These are phyloP conservation scores for Haplographium delicatum DNA, from an alignment of 495 filamentous ascomycete genomes.

Conservation along the genomic window DNA sequence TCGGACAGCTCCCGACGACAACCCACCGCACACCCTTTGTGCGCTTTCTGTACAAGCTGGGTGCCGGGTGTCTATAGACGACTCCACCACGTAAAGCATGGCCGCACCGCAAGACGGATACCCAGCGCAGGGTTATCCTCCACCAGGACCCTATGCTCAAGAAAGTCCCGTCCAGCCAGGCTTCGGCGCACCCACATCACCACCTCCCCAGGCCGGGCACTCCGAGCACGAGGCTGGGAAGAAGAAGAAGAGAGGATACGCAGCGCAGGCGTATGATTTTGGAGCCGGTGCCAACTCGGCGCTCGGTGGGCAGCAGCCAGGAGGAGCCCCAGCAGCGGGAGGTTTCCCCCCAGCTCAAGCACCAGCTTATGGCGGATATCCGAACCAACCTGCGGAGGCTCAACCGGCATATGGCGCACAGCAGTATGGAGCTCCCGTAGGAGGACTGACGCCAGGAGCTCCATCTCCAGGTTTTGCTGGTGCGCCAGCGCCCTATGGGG, in stretches of 20 bases:
- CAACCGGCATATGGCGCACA: conserved; percentile 52
- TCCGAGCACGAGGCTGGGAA: conserved; percentile 49
- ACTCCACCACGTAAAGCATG: conserved; percentile 34
- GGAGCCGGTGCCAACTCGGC: conserved; percentile 83
- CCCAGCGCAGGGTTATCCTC: conserved; percentile 62
- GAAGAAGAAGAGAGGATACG: conserved; percentile 89
- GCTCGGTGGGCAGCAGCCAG: conserved; percentile 50
- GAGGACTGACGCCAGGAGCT: conserved; percentile 21
- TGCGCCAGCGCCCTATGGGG: conserved; percentile 32
- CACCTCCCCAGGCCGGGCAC: conserved; percentile 34
- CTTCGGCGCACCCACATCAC: conserved; percentile 32
- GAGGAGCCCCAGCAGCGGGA: conserved; percentile 44
- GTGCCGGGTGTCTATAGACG: no score
- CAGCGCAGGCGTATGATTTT: conserved; percentile 90
- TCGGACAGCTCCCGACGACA: not conserved
- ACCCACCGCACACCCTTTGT: conserved; percentile 3
- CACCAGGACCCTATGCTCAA: conserved; percentile 35
- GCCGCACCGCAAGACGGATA: conserved; percentile 52
- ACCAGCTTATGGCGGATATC: conserved; percentile 26
- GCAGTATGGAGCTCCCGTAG: conserved; percentile 50
- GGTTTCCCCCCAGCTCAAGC: conserved; percentile 28
- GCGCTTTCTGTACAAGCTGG: no score
- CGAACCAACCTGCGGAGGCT: conserved; percentile 16
- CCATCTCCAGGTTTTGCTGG: conserved; percentile 12
- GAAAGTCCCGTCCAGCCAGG: conserved; percentile 32